Conservation (phyloP, 2,329 filamentous ascomycete species). For the Aaosphaeria pasadenensis region DNA sequence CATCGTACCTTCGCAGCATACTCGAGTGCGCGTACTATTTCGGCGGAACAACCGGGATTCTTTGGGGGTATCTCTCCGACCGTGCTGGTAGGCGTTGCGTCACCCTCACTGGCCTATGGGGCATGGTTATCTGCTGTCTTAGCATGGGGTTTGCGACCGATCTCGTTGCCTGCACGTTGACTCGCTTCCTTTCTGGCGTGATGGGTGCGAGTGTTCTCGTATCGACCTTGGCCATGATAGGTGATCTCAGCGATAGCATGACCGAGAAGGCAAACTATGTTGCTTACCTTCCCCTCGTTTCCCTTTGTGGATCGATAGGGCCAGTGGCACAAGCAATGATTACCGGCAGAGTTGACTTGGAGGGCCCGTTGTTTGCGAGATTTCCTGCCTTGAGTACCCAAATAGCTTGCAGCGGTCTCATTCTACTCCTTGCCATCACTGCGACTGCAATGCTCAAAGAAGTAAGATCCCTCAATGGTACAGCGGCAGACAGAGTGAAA, state of each 20-base stretch:
- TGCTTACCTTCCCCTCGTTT: conserved; percentile 43
- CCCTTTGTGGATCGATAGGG: conserved; percentile 45
- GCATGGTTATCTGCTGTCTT: conserved; percentile 45
- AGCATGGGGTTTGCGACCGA: conserved; percentile 47
- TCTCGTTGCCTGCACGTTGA: conserved; percentile 40
- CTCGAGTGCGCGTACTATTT: conserved; percentile 49
- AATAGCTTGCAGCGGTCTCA: conserved; percentile 42
- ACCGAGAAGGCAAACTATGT: conserved; percentile 41
- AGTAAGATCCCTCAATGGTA: conserved; percentile 16
- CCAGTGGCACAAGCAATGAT: conserved; percentile 45
- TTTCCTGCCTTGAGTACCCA: conserved; percentile 45
- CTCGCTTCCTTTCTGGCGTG: conserved; percentile 44
- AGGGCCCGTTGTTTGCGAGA: conserved; percentile 39
- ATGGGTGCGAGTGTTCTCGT: conserved; percentile 45
- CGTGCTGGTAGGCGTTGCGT: conserved; percentile 43
- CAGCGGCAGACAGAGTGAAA: not conserved
- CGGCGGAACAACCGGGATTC: conserved; percentile 43
- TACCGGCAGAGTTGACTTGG: conserved; percentile 38
- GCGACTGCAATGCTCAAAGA: conserved; percentile 42
- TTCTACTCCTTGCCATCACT: conserved; percentile 40
- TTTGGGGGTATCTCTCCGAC: conserved; percentile 46
- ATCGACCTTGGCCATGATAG: conserved; percentile 46
- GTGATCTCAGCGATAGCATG: conserved; percentile 39
- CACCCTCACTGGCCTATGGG: conserved; percentile 43
- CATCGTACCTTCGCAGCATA: conserved; percentile 47